Evolutionary conservation across 352 stramenopile genomes (phyloP), one percentile per base, ranked within the genome.

Genomic region (Phytophthora hibernalis): DNA sequence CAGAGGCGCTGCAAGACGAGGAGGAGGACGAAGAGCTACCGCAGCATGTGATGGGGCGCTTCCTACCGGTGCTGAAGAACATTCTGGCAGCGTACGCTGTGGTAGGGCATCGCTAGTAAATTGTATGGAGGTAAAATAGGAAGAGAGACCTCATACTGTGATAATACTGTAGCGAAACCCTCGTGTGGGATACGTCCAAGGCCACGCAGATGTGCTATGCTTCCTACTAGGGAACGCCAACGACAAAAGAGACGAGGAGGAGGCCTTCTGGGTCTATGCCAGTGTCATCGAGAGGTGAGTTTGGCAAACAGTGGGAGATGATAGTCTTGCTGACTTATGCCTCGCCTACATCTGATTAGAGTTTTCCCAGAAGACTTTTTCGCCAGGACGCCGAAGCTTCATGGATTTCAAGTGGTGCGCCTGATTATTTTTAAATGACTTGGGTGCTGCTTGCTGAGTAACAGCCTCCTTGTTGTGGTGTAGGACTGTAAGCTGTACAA

Each of bases 351-450:
- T 48, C 11, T 43, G 22, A 22, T 11, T 24, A 91, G 82, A 48
- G 73, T 91, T 18, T 91, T 93, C 37, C 82, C 85, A 1, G 80
- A 86, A 1, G 85, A 93, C 28, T 93, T 90, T 48, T 93, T 93
- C 42, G 82, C 83, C 18, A 74, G 85, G 16, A 61, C 61, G 1
- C 85, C 85, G 6, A 89, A 90, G 58, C 67, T 93, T 3, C 79
- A 93, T 50, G 85, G 85, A 3, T 91, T 93, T 68, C 82, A 93
- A 65, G 77, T 93, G 45, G 84, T 91, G 16, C 13, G 52, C 10
- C 42, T 54, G 24, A 1, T 59, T 12, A 1, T 48, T 7, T 56
- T 40, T 35, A 18, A 30, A 11, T 40, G 35, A 1, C 4, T 52
- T 58, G 30, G 28, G 18, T 43, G 49, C 3, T 43, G 3, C 1